Conservation (phyloP, 2,329 filamentous ascomycete genomes). For the Catunica adiposa region DNA sequence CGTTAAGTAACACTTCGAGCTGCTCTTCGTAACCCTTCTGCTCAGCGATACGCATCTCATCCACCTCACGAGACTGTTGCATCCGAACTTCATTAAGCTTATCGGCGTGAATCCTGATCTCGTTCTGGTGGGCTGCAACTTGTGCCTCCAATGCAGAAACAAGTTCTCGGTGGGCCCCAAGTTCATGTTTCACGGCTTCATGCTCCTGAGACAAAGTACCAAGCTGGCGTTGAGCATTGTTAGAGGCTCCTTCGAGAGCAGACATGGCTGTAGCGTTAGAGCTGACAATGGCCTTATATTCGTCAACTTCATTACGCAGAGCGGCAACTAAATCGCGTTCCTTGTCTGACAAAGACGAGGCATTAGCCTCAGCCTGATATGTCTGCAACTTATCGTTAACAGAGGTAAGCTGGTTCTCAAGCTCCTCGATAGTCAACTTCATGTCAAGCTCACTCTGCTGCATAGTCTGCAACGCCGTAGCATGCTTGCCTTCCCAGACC, state of each 20-base stretch:
- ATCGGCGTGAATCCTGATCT: constrained; percentile 38
- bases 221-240: constrained; percentile 32
- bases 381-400: constrained; percentile 35
- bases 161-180: constrained; percentile 30
- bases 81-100: constrained; percentile 32
- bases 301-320: constrained; percentile 59
- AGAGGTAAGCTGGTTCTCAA: constrained; percentile 45
- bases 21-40: constrained; percentile 41
- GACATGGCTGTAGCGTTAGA: constrained; percentile 52
- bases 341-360: constrained; percentile 29
- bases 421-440: constrained; percentile 51
- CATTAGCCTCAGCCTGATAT: constrained; percentile 27
- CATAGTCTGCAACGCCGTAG: constrained; percentile 51
- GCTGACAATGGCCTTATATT: constrained; percentile 60
- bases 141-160: constrained; percentile 39
- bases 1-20: constrained; percentile 39
- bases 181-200: constrained; percentile 38
- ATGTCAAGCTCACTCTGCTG: constrained; percentile 57
- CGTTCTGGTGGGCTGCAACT: constrained; percentile 41
- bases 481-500: constrained; percentile 62
- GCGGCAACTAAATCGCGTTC: constrained; percentile 43
- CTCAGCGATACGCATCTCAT: constrained; percentile 31
- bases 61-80: constrained; percentile 34
- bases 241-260: constrained; percentile 57
- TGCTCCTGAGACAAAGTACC: constrained; percentile 34